phyloP scores from a whole-genome alignment of 2,329 filamentous ascomycete genomes.

The Phaeomoniella chlamydospora region DNA sequence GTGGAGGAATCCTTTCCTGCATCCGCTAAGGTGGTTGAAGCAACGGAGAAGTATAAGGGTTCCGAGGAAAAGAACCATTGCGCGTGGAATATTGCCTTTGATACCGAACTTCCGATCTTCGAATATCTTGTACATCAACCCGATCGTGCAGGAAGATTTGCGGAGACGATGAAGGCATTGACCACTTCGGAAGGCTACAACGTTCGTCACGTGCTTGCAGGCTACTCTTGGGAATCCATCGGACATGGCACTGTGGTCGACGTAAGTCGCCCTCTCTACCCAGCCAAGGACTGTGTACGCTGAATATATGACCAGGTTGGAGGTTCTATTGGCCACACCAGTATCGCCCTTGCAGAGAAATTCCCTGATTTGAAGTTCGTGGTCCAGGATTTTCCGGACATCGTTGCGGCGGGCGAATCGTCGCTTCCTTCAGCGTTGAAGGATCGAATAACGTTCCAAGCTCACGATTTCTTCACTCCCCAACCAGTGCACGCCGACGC shows the following conservation, averaged over 20 bases:
- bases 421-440: not conserved
- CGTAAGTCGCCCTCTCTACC: conserved; percentile 4
- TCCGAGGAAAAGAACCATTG: conserved; percentile 10
- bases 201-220: conserved; percentile 8
- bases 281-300: not conserved
- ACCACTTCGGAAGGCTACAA: conserved; percentile 7
- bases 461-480: conserved; percentile 21
- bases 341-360: conserved; percentile 35
- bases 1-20: conserved; percentile 6
- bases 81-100: conserved; percentile 15
- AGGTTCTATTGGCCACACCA: conserved; percentile 44
- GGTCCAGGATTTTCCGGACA: conserved; percentile 32
- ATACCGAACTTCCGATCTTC: conserved; percentile 17
- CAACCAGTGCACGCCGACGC: conserved; percentile 16
- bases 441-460: conserved; percentile 4
- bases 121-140: conserved; percentile 14
- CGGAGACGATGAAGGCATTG: conserved; percentile 8
- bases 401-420: conserved; percentile 9
- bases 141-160: conserved; percentile 22
- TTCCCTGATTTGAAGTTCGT: conserved; percentile 39
- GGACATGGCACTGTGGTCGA: conserved; percentile 9
- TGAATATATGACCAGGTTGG: conserved; percentile 19
- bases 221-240: conserved; percentile 9
- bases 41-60: conserved; percentile 4
- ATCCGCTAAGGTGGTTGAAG: conserved; percentile 7